phyloP scores from a whole-genome alignment of 176 grass and related monocot species.

The sorghum (Sorghum bicolor) region Sorghum_bicolor_NCBIv3 NC_012870.2:11114501-11115000 shows the following conservation, averaged over 20 bases:
- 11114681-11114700: neutral
- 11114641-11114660: neutral
- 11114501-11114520: neutral
- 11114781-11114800: slow-evolving; percentile 53
- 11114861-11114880: slow-evolving; percentile 32
- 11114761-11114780: slow-evolving; percentile 30
- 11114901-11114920: slow-evolving; percentile 30
- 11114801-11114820: slow-evolving; percentile 71
- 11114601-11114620: neutral
- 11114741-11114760: slow-evolving; percentile 49
- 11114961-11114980: slow-evolving; percentile 32
- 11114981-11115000: slow-evolving; percentile 61
- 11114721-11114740: slow-evolving; percentile 38
- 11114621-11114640: slow-evolving; percentile 8
- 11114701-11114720: slow-evolving; percentile 21
- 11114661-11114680: slow-evolving; percentile 1
- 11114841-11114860: slow-evolving; percentile 54
- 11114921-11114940: slow-evolving; percentile 12
- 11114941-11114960: slow-evolving; percentile 36
- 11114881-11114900: slow-evolving; percentile 13
- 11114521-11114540: slow-evolving; percentile 21
- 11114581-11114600: slow-evolving; percentile 1
- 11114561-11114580: slow-evolving; percentile 26
- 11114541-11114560: slow-evolving; percentile 26
- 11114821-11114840: slow-evolving; percentile 58